Evolutionary conservation across 352 stramenopile species (phyloP).

Genomic region (Pythium scleroteichum): DNA sequence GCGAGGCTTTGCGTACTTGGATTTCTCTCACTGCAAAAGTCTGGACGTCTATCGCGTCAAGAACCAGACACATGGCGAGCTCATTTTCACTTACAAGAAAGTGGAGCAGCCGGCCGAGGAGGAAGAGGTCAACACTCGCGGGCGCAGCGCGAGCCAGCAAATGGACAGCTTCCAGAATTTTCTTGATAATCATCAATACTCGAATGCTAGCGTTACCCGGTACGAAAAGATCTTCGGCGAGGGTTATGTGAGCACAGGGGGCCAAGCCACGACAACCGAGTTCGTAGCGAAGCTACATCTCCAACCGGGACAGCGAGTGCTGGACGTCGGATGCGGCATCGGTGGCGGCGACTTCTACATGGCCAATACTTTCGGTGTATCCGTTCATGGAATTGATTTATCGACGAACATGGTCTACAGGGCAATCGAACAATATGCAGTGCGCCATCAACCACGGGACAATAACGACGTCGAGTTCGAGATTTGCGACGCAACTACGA

Average conservation of each 20-base stretch:
- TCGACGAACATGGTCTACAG: slow-evolving; percentile 43
- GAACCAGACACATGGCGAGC: slow-evolving; percentile 42
- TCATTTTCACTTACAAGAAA: slow-evolving; percentile 40
- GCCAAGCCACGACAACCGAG: slow-evolving; percentile 38
- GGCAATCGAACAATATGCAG: slow-evolving; percentile 27
- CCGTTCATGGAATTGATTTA: slow-evolving; percentile 40
- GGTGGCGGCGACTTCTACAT: slow-evolving; percentile 73
- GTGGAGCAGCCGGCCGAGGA: slow-evolving; percentile 32
- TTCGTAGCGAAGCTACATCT: slow-evolving; percentile 37
- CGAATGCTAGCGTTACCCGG: slow-evolving; percentile 32
- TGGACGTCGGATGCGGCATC: slow-evolving; percentile 81
- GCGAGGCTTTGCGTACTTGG: slow-evolving; percentile 26
- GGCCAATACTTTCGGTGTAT: slow-evolving; percentile 70
- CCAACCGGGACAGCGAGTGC: slow-evolving; percentile 35
- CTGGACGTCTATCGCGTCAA: slow-evolving; percentile 37
- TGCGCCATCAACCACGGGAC: slow-evolving; percentile 15
- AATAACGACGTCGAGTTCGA: slow-evolving; percentile 40
- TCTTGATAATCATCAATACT: slow-evolving; percentile 44
- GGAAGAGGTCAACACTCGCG: slow-evolving; percentile 30
- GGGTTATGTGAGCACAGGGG: slow-evolving; percentile 40
- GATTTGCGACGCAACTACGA: slow-evolving; percentile 39
- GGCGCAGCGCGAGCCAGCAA: slow-evolving; percentile 29
- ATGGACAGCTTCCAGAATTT: slow-evolving; percentile 44
- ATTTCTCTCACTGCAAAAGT: slow-evolving; percentile 32
- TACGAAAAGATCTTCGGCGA: slow-evolving; percentile 49